Conservation (phyloP, 805 yeast species). For the Torulaspora microellipsoides region DNA sequence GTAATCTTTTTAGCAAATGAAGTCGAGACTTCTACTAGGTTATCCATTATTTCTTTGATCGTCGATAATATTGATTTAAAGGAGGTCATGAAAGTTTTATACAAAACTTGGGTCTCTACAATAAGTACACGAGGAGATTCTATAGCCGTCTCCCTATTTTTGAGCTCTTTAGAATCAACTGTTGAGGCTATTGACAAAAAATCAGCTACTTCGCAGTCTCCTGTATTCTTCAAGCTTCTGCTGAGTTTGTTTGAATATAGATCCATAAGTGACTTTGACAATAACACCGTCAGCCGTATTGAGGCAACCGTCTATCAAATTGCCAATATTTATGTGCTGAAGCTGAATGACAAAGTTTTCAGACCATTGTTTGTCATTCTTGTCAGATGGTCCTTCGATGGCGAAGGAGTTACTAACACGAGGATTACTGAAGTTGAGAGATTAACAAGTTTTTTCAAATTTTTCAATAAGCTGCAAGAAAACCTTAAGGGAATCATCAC, state of each 20-base stretch:
- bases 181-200: slow-evolving; percentile 69
- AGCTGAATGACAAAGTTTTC: slow-evolving; percentile 88
- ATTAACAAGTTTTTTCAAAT: slow-evolving; percentile 71
- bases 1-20: slow-evolving; percentile 52
- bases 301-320: slow-evolving; percentile 72
- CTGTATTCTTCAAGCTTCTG: slow-evolving; percentile 63
- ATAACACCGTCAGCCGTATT: slow-evolving; percentile 71
- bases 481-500: slow-evolving; percentile 83
- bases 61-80: slow-evolving; percentile 65
- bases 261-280: slow-evolving; percentile 53
- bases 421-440: slow-evolving; percentile 51
- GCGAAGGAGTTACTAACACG: slow-evolving; percentile 56
- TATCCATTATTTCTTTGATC: slow-evolving; percentile 55
- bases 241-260: slow-evolving; percentile 68
- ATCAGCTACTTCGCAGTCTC: slow-evolving; percentile 65
- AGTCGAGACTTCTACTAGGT: slow-evolving; percentile 57
- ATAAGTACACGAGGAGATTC: slow-evolving; percentile 37
- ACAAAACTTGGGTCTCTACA: slow-evolving; percentile 55
- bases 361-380: slow-evolving; percentile 85
- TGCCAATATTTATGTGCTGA: slow-evolving; percentile 75
- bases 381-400: slow-evolving; percentile 89
- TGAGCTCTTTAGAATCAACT: slow-evolving; percentile 60
- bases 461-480: slow-evolving; percentile 80
- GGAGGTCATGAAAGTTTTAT: slow-evolving; percentile 55
- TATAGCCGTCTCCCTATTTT: slow-evolving; percentile 59